Base-by-base conservation (phyloP, 2,329 filamentous ascomycete genomes). In the Aspergillus quadricinctus region DNA sequence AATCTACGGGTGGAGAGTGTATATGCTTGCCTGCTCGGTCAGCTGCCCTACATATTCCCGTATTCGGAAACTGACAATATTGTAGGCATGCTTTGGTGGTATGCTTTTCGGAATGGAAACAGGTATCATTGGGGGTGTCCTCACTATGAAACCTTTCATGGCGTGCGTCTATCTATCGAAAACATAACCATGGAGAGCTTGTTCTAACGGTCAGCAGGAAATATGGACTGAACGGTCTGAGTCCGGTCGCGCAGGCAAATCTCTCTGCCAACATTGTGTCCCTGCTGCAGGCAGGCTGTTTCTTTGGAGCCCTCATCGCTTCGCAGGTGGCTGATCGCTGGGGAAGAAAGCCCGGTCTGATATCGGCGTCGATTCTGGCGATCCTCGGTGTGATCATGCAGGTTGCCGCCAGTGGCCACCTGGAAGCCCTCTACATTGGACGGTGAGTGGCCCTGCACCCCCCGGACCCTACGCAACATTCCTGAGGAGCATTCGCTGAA, bases 1-100 rank as follows among this genome's bases (percentile, higher is more conserved):
- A 68, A 85, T 89, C 57, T 89, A 88, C 73, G 85, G 85, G 66
- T 89, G 86, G 86, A 81, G 86, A 55, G 84, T 87, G 28, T 83
- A 87, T 61, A 80, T 80, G 55, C 77, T 88, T 62, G 85, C 84
- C 50, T 84, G 79, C 67, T 85, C 84, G 60, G 80, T 78, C 53
- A 58, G 75, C 66, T 27, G 27, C 40, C n/a, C 45, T 17, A 27
- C 27, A 48, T 53, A 60, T 54, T 28, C 11, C 37, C 28, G 17
- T 10, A 43, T 46, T 27, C 14, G 29, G 31, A 23, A 28, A 28
- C 53, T 61, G 50, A 65, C 23, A 10, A 37, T 45, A 19, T 35
- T 31, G 14, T 49, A 75, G 74, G 78, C 84, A 43, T 89, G 86
- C 72, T 89, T 88, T 57, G 87, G 87, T 58, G 87, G 87, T 49